These are phyloP conservation scores for Eucalyptus curtisii DNA, from an alignment of 345 rosid genomes.

Conservation along the genomic window DNA sequence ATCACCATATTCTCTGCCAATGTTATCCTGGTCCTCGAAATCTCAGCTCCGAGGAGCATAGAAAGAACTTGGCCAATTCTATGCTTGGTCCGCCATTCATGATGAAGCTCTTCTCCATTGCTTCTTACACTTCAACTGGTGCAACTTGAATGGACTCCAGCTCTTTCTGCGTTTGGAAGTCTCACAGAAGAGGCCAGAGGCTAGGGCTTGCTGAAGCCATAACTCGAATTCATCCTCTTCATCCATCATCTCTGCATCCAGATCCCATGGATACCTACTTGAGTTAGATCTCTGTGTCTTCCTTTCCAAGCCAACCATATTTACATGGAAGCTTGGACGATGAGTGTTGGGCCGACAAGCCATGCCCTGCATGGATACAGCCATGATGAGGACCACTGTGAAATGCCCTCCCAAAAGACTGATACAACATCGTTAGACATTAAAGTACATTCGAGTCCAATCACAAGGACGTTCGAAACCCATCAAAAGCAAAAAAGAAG, in stretches of 20 bases:
- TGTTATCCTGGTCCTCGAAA: not conserved
- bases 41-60: not conserved
- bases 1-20: not conserved
- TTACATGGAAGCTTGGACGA: slow-evolving; percentile 93
- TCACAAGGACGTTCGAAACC: not conserved
- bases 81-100: not conserved
- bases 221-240: slow-evolving; percentile 90
- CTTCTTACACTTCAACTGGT: slow-evolving; percentile 77
- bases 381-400: not conserved
- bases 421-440: not conserved
- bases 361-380: slow-evolving; percentile 62
- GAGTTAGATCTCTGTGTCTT: slow-evolving; percentile 76
- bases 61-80: not conserved
- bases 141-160: slow-evolving; percentile 95
- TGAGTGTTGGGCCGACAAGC: slow-evolving; percentile 94
- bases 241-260: slow-evolving; percentile 91
- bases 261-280: slow-evolving; percentile 81
- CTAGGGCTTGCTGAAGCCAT: slow-evolving; percentile 91
- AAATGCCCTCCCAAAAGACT: not conserved
- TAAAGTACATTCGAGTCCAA: not conserved
- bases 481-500: not conserved
- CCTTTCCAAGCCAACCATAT: slow-evolving; percentile 93
- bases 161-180: slow-evolving; percentile 86
- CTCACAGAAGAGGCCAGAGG: slow-evolving; percentile 92
- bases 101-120: slow-evolving; percentile 89